These are phyloP conservation scores for Leishmania major DNA, from an alignment of 208 protist genomes.

Conservation along the genomic window DNA sequence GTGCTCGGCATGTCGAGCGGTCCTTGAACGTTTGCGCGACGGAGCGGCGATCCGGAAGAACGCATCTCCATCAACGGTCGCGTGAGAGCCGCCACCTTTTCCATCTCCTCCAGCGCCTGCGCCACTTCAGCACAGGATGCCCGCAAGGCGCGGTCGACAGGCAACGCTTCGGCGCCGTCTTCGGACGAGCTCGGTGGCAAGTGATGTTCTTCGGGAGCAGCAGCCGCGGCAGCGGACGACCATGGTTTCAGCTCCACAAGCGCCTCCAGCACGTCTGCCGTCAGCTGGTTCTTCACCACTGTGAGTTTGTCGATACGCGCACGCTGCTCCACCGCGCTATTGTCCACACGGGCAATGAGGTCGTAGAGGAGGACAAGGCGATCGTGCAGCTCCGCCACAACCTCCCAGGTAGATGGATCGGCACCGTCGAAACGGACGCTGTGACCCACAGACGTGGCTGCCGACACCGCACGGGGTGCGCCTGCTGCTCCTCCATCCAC, in stretches of 20 bases:
- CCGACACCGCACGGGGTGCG: neutral
- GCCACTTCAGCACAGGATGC: conserved; percentile 13
- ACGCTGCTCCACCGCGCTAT: conserved; percentile 15
- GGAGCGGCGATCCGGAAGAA: neutral
- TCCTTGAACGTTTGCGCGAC: neutral
- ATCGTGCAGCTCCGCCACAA: conserved; percentile 51
- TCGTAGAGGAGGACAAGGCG: conserved; percentile 33
- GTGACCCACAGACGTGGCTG: neutral
- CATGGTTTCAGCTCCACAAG: conserved; percentile 19
- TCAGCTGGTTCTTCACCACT: conserved; percentile 7
- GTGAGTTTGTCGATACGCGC: conserved; percentile 11
- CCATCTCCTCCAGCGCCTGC: conserved; percentile 23
- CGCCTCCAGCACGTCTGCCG: conserved; percentile 4
- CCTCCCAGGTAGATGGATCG: conserved; percentile 47
- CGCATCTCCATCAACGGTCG: conserved; percentile 18
- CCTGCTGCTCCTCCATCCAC: neutral
- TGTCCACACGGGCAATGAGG: conserved; percentile 16
- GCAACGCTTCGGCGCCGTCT: neutral
- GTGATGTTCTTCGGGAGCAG: neutral
- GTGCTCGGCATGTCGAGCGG: neutral
- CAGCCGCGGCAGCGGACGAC: conserved; percentile 13
- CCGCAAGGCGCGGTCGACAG: neutral
- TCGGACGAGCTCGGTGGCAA: neutral
- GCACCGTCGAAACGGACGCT: neutral
- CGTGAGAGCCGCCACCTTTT: conserved; percentile 1